Evolutionary conservation across 306 rosid species (phyloP).

Genomic region (Vigna angularis): DNA sequence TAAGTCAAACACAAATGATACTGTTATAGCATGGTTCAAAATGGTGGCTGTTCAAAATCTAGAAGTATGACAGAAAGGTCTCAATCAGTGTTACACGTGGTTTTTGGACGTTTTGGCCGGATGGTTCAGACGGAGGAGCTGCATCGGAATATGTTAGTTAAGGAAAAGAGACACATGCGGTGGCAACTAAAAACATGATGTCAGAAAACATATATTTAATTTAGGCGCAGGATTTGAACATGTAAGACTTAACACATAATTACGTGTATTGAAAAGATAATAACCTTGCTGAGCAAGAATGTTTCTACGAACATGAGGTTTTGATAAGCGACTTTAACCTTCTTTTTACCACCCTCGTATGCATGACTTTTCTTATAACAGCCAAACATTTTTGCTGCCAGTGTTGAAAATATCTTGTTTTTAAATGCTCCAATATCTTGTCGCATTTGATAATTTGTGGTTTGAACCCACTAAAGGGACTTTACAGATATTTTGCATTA

Average conservation of each 20-base stretch:
- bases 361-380: not conserved
- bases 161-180: not conserved
- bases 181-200: not conserved
- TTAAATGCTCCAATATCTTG: not conserved
- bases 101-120: no score
- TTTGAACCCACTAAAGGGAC: not conserved
- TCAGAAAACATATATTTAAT: not conserved
- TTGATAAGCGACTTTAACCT: not conserved
- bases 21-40: conserved; percentile 3
- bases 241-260: not conserved
- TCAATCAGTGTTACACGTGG: not conserved
- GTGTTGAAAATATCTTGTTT: not conserved
- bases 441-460: not conserved
- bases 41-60: conserved; percentile 42
- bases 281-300: not conserved
- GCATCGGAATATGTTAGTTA: not conserved
- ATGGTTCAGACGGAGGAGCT: no score
- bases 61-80: conserved; percentile 12
- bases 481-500: no score
- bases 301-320: not conserved
- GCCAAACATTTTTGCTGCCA: not conserved
- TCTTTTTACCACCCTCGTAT: not conserved
- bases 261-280: not conserved
- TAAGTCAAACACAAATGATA: conserved; percentile 35
- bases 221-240: no score